Conservation (phyloP, 768 basidiomycete species). For the Dictyophora rubrovolvata region DNA sequence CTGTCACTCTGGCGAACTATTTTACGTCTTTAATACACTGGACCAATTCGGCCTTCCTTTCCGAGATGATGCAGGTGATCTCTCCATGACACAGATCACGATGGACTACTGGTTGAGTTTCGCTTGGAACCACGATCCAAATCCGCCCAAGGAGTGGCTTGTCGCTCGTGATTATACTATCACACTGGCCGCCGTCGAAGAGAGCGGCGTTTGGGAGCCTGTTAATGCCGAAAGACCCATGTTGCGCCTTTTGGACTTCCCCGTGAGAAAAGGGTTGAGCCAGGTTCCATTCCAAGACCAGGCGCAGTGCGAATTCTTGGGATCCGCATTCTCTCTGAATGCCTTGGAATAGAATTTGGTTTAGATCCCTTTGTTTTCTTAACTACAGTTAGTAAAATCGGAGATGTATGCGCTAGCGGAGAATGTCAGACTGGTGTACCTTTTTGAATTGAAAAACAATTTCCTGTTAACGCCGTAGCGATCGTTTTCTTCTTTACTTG, state of each 20-base stretch:
- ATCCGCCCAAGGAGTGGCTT: conserved; percentile 32
- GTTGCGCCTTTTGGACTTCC: background rate
- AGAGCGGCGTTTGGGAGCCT: conserved; percentile 25
- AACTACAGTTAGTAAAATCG: no score
- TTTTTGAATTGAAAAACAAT: no score
- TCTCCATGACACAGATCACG: conserved; percentile 33
- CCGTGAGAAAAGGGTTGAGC: background rate
- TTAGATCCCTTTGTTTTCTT: background rate
- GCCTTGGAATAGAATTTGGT: background rate
- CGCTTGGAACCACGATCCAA: conserved; percentile 38
- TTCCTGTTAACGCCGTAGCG: no score
- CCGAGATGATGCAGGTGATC: conserved; percentile 39
- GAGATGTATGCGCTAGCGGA: no score
- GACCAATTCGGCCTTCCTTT: conserved; percentile 31
- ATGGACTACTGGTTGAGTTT: conserved; percentile 39
- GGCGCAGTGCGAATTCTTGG: conserved; percentile 29
- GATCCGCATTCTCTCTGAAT: background rate
- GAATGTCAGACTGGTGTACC: no score
- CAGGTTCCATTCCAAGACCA: conserved; percentile 24
- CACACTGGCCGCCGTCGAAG: conserved; percentile 21
- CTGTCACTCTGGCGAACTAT: conserved; percentile 28
- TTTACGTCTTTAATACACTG: conserved; percentile 25
- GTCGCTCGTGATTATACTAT: conserved; percentile 31
- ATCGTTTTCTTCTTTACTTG: no score
- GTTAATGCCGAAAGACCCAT: conserved; percentile 19